These are phyloP conservation scores for Peribolospora kevripleyi DNA, from an alignment of 768 basidiomycete genomes.

Conservation along the genomic window DNA sequence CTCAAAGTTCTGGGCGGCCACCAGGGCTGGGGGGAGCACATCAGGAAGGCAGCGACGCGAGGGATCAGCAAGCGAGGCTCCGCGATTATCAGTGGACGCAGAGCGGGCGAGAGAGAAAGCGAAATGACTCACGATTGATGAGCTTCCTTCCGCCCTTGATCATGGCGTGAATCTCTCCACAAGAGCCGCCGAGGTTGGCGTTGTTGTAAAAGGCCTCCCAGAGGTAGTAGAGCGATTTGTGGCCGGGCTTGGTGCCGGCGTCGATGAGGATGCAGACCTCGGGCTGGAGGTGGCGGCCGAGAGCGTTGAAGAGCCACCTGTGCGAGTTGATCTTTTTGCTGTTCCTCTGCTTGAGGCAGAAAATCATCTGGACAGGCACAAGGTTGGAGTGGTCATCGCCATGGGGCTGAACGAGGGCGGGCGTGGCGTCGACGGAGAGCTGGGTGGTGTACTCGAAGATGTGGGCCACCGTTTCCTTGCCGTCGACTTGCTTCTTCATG, in stretches of 20 bases:
- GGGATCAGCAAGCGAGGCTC: no score
- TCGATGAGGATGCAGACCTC: slow-evolving; percentile 81
- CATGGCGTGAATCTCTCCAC: slow-evolving; percentile 44
- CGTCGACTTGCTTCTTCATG: slow-evolving; percentile 16
- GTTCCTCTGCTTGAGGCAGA: slow-evolving; percentile 32
- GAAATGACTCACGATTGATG: slow-evolving; percentile 33
- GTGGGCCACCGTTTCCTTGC: slow-evolving; percentile 50
- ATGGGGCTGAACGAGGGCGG: slow-evolving; percentile 73
- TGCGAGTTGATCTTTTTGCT: slow-evolving; percentile 95
- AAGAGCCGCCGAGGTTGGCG: slow-evolving; percentile 12
- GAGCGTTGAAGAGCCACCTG: slow-evolving; percentile 92
- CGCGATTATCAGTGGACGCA: no score
- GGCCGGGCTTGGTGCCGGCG: slow-evolving; percentile 88
- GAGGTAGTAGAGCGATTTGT: slow-evolving; percentile 82
- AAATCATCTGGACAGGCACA: slow-evolving; percentile 31
- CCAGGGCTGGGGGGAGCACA: slow-evolving; percentile 23
- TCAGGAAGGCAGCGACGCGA: neutral
- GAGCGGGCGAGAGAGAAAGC: neutral
- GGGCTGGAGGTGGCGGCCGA: slow-evolving; percentile 34
- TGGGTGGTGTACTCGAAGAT: slow-evolving; percentile 99
- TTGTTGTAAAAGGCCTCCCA: slow-evolving; percentile 44
- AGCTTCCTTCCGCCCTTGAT: slow-evolving; percentile 77
- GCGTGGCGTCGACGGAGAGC: slow-evolving; percentile 71
- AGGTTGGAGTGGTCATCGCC: slow-evolving; percentile 74
- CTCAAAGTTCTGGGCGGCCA: slow-evolving; percentile 72